Evolutionary conservation across 768 basidiomycete genomes (phyloP).

Genomic region (Tricholoma sp.): DNA sequence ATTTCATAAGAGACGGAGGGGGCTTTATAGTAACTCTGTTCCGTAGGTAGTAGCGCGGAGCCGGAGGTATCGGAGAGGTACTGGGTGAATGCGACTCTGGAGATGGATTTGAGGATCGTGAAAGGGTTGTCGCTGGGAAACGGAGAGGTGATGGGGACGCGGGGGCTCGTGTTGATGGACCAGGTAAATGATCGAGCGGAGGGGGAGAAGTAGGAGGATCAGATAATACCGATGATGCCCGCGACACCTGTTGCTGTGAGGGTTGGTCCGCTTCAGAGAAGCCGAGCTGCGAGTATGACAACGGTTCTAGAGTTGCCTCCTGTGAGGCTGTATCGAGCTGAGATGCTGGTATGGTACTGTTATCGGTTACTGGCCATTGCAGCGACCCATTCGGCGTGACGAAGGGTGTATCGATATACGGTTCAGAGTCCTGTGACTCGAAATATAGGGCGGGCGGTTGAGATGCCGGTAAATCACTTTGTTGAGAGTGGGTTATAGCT

Average conservation of each 20-base stretch:
- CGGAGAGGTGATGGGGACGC: conserved; percentile 3
- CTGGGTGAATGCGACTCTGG: conserved; percentile 7
- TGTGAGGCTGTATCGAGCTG: conserved; percentile 32
- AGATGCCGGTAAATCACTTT: conserved; percentile 16
- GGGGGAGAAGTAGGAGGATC: conserved; percentile 7
- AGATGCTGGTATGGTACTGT: conserved; percentile 29
- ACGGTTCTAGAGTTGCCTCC: conserved; percentile 20
- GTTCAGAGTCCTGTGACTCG: conserved; percentile 42
- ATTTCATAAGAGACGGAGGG: conserved; percentile 16
- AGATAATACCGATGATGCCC: conserved; percentile 15
- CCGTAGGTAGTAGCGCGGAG: conserved; percentile 29
- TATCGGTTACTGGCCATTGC: conserved; percentile 31
- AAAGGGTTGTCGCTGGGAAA: neutral
- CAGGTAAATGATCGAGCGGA: conserved; percentile 6
- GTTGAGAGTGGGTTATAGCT: conserved; percentile 17
- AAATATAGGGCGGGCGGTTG: conserved; percentile 24
- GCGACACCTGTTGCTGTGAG: conserved; percentile 1
- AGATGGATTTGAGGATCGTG: conserved; percentile 13
- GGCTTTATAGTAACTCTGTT: conserved; percentile 23
- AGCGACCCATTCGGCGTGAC: conserved; percentile 54
- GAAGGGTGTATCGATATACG: conserved; percentile 45
- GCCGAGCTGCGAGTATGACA: conserved; percentile 34
- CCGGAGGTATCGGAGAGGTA: conserved; percentile 8
- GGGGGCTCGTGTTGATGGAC: neutral
- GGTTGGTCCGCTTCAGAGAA: conserved; percentile 17